phyloP scores from a whole-genome alignment of 2,329 filamentous ascomycete species.

The Neofusicoccum sp. region DNA sequence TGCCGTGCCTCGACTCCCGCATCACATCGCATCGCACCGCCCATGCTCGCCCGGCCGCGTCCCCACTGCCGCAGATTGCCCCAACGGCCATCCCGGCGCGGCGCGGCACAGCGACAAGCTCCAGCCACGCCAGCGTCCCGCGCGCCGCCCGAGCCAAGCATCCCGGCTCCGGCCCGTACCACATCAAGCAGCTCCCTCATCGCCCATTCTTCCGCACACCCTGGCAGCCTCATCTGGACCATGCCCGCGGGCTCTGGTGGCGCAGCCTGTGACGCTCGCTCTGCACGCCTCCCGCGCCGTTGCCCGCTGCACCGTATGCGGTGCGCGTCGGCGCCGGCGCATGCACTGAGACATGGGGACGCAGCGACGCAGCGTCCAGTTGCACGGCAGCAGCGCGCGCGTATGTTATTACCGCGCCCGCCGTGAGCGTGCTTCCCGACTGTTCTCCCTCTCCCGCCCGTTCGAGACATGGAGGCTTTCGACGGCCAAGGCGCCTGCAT shows the following conservation, averaged over 20 bases:
- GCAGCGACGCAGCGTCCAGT: neutral
- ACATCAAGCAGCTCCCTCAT: too few species aligned
- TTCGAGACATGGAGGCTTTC: slow-evolving; percentile 26
- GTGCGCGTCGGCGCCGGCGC: neutral
- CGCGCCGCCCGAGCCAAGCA: too few species aligned
- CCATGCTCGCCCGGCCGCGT: too few species aligned
- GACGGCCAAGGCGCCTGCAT: slow-evolving; percentile 25
- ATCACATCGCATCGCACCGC: too few species aligned
- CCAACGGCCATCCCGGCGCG: too few species aligned
- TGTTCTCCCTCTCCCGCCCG: neutral
- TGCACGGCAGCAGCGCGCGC: neutral
- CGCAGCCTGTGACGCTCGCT: neutral
- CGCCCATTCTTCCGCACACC: neutral
- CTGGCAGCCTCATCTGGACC: neutral
- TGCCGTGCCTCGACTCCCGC: too few species aligned
- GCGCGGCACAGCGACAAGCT: too few species aligned
- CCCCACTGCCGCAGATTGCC: too few species aligned
- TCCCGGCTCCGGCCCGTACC: too few species aligned
- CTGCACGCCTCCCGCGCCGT: neutral
- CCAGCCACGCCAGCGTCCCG: too few species aligned
- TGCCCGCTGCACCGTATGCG: neutral
- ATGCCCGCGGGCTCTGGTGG: neutral
- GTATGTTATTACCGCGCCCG: neutral
- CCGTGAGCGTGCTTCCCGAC: neutral
- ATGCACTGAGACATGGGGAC: neutral